Evolutionary conservation across 2,329 filamentous ascomycete species (phyloP), one percentile per base, ranked within the genome.

Genomic region (Epichloe glyceriae): DNA sequence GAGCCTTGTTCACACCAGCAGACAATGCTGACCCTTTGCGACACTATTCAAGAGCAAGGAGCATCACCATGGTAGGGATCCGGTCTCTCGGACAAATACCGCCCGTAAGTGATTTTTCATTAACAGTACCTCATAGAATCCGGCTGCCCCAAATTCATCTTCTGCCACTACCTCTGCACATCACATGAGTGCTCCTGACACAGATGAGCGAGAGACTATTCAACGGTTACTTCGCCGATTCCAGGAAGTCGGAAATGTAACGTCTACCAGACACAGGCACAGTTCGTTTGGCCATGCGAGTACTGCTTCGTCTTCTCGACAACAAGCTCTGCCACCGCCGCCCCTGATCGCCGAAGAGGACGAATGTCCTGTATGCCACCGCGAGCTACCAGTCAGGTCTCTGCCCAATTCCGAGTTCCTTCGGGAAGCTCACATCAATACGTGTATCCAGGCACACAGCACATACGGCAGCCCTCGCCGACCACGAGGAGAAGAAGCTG

Each of bases 341-440:
- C 73, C 70, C 1, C 78, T 75, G 51, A 73, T 78, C 59, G 71
- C 74, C 5, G 86, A 90, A 62, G 86, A 89, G 61, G 86, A 90
- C 61, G 83, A 88, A 59, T 91, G 86, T 54, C 86, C 86, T 0
- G 77, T 90, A 43, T 91, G 86, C 58, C 85, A 86, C 60, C 68
- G 72, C 38, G 84, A 88, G 65, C 72, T 89, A 3, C 85, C 86
- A 0, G 75, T 79, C 2, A 70, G 72, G 17, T 64, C 63, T 4
- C 68, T 82, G 2, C 63, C 73, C 2, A 73, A 81, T 54, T 78
- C 69, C 51, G 78, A 83, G 58, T 56, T 64, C 3, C 67, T 76
- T 12, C 73, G 80, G 34, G 78, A 81, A 58, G 64, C 70, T 33
- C 81, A 85, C 57, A 80, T 85, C 52, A 72, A 69, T 33, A 62